Base-by-base conservation (phyloP, 352 stramenopile genomes). In the Phytophthora macrochlamydospora region DNA sequence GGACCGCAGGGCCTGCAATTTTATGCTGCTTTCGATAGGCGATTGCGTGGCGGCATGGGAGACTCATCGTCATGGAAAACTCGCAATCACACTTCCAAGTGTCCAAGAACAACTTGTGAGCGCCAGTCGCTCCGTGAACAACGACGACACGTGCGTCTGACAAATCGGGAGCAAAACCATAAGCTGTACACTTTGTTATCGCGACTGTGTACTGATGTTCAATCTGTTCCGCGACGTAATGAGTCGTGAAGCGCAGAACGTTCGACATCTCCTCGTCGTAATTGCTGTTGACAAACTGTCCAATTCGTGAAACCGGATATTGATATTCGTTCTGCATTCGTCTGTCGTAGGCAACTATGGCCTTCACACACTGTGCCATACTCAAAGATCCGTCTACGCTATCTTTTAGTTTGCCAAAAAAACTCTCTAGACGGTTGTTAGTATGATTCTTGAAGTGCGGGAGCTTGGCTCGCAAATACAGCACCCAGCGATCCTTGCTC, bases 351-450 rank as follows among this genome's bases (percentile, higher is more conserved):
- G 56, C 44, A 18, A 70, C 4, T 0, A 76, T 0, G 0, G 33
- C 38, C 12, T 51, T 42, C 0, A 70, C 11, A 24, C 60, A 66
- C 13, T 29, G 2, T 0, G 56, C 30, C 60, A 71, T 63, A n/a
- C 59, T 73, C 13, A 60, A 63, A 0, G 1, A 35, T 0, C 56
- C 11, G 24, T 67, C 38, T 0, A 69, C 51, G 11, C 13, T 4
- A 7, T 63, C 51, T 13, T 64, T 74, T 4, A 74, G 44, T 40
- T 75, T 73, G 0, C 68, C 75, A 24, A 78, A 78, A 9, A 66
- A 78, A 2, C 5, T 71, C 30, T 83, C 68, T 0, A 78, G 42
- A 0, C 43, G 48, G 32, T 78, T 83, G 42, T 83, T 79, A 0
- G 67, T 78, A 45, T 77, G 51, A 5, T 71, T 75, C 2, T 54